Percentiles rank a stretch among this genome's conserved stretches.
Conservation (phyloP, 2,329 filamentous ascomycete genomes). For the Aspergillus sp. region DNA sequence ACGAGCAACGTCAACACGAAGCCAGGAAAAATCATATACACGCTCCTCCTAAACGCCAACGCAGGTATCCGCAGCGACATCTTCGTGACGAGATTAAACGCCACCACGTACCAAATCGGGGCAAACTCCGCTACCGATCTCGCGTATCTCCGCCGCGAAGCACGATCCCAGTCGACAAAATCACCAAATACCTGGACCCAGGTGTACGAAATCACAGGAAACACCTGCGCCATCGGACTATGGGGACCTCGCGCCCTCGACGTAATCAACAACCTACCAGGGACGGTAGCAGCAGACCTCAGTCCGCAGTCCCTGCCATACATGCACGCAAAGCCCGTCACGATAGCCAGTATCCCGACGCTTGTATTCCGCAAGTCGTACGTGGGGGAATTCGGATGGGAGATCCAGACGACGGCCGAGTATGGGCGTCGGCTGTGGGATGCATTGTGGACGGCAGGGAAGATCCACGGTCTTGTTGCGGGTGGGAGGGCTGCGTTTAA, state of each 20-base stretch:
- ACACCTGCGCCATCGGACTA: constrained; percentile 61
- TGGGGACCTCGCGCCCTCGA: constrained; percentile 60
- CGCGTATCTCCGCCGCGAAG: constrained; percentile 55
- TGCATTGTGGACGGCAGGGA: constrained; percentile 55
- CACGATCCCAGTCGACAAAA: constrained; percentile 47
- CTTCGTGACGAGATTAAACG: constrained; percentile 54
- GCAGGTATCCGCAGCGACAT: constrained; percentile 59
- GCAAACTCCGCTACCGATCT: constrained; percentile 58
- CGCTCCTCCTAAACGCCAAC: constrained; percentile 54
- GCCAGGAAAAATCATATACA: constrained; percentile 55
- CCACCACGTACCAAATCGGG: constrained; percentile 51
- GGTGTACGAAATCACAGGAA: constrained; percentile 60
- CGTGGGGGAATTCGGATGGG: constrained; percentile 63
- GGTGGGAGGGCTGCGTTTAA: constrained; percentile 61
- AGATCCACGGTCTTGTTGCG: constrained; percentile 56
- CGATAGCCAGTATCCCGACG: constrained; percentile 57
- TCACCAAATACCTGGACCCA: constrained; percentile 47
- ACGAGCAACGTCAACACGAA: constrained; percentile 41
- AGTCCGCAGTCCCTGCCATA: constrained; percentile 46
- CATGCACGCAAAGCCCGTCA: constrained; percentile 50
- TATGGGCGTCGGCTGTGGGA: constrained; percentile 61
- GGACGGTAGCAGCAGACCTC: constrained; percentile 19
- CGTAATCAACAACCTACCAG: constrained; percentile 45
- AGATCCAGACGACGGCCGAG: constrained; percentile 61
- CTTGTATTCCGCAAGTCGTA: constrained; percentile 58